Base-by-base conservation (phyloP, 176 grass and related monocot genomes). In the Cenchrus fungigraminus region DNA sequence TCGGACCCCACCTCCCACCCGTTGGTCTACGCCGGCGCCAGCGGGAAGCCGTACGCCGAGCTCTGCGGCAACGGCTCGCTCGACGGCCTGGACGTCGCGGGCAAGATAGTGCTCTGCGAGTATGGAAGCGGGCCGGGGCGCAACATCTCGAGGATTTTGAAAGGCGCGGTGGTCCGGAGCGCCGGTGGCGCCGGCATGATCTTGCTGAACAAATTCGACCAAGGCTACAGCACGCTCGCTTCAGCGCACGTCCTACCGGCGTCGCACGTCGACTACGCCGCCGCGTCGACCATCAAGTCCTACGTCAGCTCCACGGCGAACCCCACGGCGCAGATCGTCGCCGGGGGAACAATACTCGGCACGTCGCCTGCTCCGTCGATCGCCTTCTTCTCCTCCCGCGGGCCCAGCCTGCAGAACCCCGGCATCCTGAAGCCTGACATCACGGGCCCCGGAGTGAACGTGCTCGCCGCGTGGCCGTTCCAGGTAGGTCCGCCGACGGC, bases 301-400 rank as follows among this genome's bases (percentile, higher is more conserved):
- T 60, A 60, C 57, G 8, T 60, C 8, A 60, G 8, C 3, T 60
- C 58, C 20, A 60, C 58, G 58, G 58, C 58, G 19, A 60, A 10
- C 20, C 58, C 58, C 20, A 60, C 20, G 58, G 58, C 58, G 58
- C 2, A 60, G 20, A 60, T 60, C 58, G 8, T 22, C 58, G 1
- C 20, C 58, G 58, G 58, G 2, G 58, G 58, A 9, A 95, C 93
- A 0, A 0, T 85, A 0, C 77, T 95, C 3, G 87, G 87, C 1
- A 71, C 65, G 0, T 90, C 85, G 12, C 90, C 90, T 1, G 79
- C 90, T 5, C 92, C 92, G 1, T 51, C 89, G 1, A 58, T 94
- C 15, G 74, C 32, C 1, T 94, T n/a, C 13, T 94, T 94, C 81
- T 94, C 92, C 12, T 94, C 90, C 0, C 74, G 92, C 2, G 92